Evolutionary conservation across 495 filamentous ascomycete genomes (phyloP).

Genomic region (Elasticomyces elasticus): DNA sequence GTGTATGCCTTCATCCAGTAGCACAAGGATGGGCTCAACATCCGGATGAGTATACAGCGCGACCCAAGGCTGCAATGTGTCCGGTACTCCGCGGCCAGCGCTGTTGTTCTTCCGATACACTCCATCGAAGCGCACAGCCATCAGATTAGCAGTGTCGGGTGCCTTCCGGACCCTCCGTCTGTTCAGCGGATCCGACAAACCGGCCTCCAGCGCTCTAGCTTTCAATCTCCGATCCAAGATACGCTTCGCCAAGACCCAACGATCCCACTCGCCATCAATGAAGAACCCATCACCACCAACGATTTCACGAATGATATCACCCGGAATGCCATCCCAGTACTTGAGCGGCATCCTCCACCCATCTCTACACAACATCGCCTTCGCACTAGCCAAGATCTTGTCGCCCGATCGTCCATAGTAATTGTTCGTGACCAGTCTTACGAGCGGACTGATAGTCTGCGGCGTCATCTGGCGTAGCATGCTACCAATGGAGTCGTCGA

Average conservation of each 20-base stretch:
- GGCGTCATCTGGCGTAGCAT: slow-evolving; percentile 46
- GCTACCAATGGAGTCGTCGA: slow-evolving; percentile 44
- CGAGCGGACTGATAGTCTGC: slow-evolving; percentile 36
- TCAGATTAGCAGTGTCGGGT: slow-evolving; percentile 33
- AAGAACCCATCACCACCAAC: slow-evolving; percentile 54
- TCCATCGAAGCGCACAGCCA: slow-evolving; percentile 40
- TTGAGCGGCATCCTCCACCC: slow-evolving; percentile 49
- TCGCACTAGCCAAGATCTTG: slow-evolving; percentile 45
- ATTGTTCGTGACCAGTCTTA: slow-evolving; percentile 47
- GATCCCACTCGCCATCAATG: slow-evolving; percentile 47
- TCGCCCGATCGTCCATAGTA: slow-evolving; percentile 51
- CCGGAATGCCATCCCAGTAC: slow-evolving; percentile 50
- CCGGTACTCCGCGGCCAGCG: slow-evolving; percentile 28
- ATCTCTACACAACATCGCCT: slow-evolving; percentile 51
- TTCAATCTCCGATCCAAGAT: slow-evolving; percentile 45
- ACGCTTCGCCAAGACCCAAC: slow-evolving; percentile 47
- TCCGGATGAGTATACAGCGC: slow-evolving; percentile 41
- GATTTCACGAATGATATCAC: slow-evolving; percentile 47
- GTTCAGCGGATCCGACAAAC: slow-evolving; percentile 31
- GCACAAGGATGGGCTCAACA: slow-evolving; percentile 45
- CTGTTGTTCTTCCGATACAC: slow-evolving; percentile 37
- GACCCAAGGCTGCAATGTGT: slow-evolving; percentile 37
- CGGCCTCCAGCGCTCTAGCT: slow-evolving; percentile 34
- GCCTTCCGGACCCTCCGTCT: slow-evolving; percentile 31
- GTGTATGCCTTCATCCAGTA: slow-evolving; percentile 51